Percentiles rank a stretch among this genome's conserved stretches.
Evolutionary conservation across 305 asterid species (phyloP).

Genomic region (Solanum hybrid): DNA sequence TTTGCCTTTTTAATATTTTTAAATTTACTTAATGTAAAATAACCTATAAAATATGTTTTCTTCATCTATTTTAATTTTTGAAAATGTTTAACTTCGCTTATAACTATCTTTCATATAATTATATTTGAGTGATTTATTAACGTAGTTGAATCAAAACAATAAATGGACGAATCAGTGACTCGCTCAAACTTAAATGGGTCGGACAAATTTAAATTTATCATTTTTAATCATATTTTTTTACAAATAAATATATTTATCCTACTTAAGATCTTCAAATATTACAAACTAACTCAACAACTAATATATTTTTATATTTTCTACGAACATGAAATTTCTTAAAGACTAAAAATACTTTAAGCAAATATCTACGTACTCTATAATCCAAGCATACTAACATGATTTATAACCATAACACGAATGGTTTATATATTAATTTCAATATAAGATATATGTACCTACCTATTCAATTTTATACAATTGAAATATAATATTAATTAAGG

Average conservation of each 20-base stretch:
- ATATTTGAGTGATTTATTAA: neutral
- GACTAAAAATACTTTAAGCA: neutral
- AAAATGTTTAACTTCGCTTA: neutral
- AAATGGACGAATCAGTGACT: neutral
- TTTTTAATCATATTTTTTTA: too few relatives aligned
- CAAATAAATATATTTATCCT: neutral
- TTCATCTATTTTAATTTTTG: neutral
- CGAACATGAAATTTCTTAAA: neutral
- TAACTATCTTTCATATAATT: neutral
- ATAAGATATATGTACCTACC: neutral
- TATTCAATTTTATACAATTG: too few relatives aligned
- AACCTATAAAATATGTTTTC: neutral
- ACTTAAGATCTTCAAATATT: neutral
- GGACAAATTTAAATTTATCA: neutral
- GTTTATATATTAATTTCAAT: neutral
- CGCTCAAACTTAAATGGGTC: fast-evolving
- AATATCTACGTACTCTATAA: neutral
- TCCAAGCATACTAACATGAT: neutral
- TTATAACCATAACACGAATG: neutral
- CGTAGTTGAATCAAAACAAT: neutral
- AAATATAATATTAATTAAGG: too few relatives aligned
- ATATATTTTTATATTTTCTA: neutral
- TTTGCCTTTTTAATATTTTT: neutral
- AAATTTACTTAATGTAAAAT: too few relatives aligned
- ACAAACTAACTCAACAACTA: neutral